Conservation (phyloP, 176 grass and related monocot species). For the Phoenix dactylifera region DNA sequence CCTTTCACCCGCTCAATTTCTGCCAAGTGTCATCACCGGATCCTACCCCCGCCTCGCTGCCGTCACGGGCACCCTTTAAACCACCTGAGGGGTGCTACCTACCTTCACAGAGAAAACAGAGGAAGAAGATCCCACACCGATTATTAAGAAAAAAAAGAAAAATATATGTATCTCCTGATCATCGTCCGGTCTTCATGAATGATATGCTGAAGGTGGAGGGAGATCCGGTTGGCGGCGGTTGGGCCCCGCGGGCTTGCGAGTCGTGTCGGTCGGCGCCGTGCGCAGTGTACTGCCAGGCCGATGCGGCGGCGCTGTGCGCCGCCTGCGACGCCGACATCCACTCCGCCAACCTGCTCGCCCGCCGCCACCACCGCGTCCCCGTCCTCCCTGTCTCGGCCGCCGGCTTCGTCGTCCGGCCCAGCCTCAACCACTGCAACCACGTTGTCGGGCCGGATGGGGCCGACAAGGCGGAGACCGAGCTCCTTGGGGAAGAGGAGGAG, state of each 20-base stretch:
- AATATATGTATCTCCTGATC: too few relatives aligned
- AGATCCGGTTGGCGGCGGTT: constrained; percentile 1
- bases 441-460: background rate
- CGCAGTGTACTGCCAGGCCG: constrained; percentile 58
- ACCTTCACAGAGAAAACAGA: too few relatives aligned
- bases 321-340: constrained; percentile 84
- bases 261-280: constrained; percentile 59
- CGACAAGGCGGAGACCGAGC: background rate
- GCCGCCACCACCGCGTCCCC: constrained; percentile 69
- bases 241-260: background rate
- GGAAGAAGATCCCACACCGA: too few relatives aligned
- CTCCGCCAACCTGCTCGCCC: constrained; percentile 83
- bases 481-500: background rate
- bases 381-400: background rate
- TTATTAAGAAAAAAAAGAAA: too few relatives aligned
- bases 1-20: constrained; percentile 17
- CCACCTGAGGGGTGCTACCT: too few relatives aligned
- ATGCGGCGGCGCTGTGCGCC: constrained; percentile 66
- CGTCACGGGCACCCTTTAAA: too few relatives aligned
- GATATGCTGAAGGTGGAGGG: constrained; percentile 9
- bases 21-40: constrained; percentile 19
- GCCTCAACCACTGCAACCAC: constrained; percentile 6
- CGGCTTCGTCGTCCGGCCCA: constrained; percentile 15
- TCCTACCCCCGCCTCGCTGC: constrained; percentile 5
- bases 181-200: too few relatives aligned